Evolutionary conservation across 2,329 filamentous ascomycete species (phyloP), one percentile per base, ranked within the genome.

Genomic region (Apiospora sp.): DNA sequence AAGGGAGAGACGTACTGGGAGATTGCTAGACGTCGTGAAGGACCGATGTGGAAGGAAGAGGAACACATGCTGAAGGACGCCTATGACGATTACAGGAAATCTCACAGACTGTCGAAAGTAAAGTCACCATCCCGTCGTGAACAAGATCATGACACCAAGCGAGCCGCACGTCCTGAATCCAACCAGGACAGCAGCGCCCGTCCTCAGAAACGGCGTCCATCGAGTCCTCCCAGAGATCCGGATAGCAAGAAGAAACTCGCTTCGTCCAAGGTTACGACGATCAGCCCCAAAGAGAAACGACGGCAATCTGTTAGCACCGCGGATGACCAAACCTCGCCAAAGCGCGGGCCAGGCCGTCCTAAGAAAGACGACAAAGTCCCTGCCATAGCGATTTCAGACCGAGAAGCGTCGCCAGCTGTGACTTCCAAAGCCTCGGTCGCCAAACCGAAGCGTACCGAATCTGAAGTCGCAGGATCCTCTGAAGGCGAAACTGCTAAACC

Each of bases 41-140:
- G 96, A 0, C 94, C 95, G 10, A 93, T 94, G 73, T 98, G 95
- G 94, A 92, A 96, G 80, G 92, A 96, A 74, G 96, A 99, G 81
- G 92, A 93, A 75, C 90, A 94, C 61, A 85, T 97, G 71, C 83
- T 99, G 68, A 95, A 95, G 80, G 88, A 91, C 51, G 90, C 93
- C 4, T 95, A 91, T 75, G 92, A 95, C 72, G 88, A 89, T 43
- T 90, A 89, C 76, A 89, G 87, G 75, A 89, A 88, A 71, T 81
- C 81, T 1, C 85, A 87, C 69, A 89, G 87, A 75, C 85, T 86
- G 27, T 77, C 79, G 16, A 90, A 88, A 75, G 82, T 81, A 4
- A 89, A 87, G 72, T 88, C 89, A 27, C 88, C 89, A 1, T 82
- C 78, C 43, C 83, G 76, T 44, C 78, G 79, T 14, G 87, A 86